Conservation (phyloP, 345 rosid genomes). For the Sisymbrium irio region DNA sequence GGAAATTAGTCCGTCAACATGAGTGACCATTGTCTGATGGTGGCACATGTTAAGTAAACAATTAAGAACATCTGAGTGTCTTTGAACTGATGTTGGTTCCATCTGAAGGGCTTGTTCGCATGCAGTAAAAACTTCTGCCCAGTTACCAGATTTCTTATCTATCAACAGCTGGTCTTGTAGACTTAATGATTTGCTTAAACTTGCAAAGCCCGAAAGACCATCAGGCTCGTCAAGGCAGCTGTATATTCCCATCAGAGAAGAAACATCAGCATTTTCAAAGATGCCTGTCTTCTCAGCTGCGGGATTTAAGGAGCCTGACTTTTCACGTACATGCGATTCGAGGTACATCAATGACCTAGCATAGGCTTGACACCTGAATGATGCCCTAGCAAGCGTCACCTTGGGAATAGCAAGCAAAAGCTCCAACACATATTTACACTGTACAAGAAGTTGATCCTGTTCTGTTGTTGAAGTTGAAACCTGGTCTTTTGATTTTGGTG, state of each 20-base stretch:
- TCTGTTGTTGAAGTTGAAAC: conserved; percentile 42
- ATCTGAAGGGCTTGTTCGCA: conserved; percentile 97
- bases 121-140: conserved; percentile 91
- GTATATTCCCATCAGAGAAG: conserved; percentile 91
- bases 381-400: conserved; percentile 87
- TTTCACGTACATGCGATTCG: conserved; percentile 82
- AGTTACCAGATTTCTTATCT: conserved; percentile 88
- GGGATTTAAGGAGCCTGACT: conserved; percentile 91
- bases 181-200: conserved; percentile 76
- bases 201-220: conserved; percentile 87
- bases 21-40: conserved; percentile 98
- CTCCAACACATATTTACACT: conserved; percentile 84
- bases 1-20: conserved; percentile 90
- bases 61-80: conserved; percentile 93
- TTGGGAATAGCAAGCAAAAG: conserved; percentile 84
- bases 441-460: conserved; percentile 72
- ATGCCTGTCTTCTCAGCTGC: conserved; percentile 81
- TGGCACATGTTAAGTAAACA: conserved; percentile 94
- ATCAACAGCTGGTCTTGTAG: conserved; percentile 86
- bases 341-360: conserved; percentile 97
- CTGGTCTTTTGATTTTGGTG: conserved; percentile 59
- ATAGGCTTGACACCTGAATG: conserved; percentile 90
- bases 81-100: conserved; percentile 85
- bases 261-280: conserved; percentile 89
- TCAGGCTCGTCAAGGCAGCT: conserved; percentile 94